phyloP scores from a whole-genome alignment of 192 early-diverging fungal genomes.

The Paraglomus brasilianum region DNA sequence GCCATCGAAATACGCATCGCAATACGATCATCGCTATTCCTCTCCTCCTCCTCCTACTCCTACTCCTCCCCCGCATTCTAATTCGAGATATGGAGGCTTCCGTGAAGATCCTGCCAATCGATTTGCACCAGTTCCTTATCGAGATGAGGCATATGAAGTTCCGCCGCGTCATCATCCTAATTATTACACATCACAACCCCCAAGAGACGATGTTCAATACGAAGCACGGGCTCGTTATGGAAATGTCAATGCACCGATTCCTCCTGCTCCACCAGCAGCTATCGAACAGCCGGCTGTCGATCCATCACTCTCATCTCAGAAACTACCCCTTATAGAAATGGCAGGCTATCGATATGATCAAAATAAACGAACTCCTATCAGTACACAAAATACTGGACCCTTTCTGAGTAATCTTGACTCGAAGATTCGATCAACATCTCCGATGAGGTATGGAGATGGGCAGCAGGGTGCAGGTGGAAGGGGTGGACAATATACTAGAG shows the following conservation, averaged over 20 bases:
- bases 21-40: too few species aligned
- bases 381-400: conserved; percentile 11
- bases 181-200: background rate
- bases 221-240: conserved; percentile 7
- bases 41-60: too few species aligned
- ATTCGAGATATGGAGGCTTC: background rate
- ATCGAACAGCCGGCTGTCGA: conserved; percentile 2
- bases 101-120: conserved; percentile 3
- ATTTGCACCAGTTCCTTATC: background rate
- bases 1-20: too few species aligned
- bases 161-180: background rate
- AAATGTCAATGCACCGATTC: background rate
- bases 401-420: background rate
- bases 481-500: background rate
- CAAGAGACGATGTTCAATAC: conserved; percentile 16
- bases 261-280: background rate
- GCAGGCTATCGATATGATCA: conserved; percentile 27
- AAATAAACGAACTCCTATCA: conserved; percentile 9
- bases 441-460: background rate
- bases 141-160: conserved; percentile 1
- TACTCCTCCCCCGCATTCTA: too few species aligned
- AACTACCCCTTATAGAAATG: conserved; percentile 29
- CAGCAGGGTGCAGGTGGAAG: background rate
- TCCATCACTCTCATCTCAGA: background rate
- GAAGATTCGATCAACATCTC: background rate